A percentile compares a stretch with the other conserved stretches of the same genome.
These are phyloP conservation scores for Sambucus nigra DNA, from an alignment of 129 eudicot species.

Conservation along the genomic window DNA sequence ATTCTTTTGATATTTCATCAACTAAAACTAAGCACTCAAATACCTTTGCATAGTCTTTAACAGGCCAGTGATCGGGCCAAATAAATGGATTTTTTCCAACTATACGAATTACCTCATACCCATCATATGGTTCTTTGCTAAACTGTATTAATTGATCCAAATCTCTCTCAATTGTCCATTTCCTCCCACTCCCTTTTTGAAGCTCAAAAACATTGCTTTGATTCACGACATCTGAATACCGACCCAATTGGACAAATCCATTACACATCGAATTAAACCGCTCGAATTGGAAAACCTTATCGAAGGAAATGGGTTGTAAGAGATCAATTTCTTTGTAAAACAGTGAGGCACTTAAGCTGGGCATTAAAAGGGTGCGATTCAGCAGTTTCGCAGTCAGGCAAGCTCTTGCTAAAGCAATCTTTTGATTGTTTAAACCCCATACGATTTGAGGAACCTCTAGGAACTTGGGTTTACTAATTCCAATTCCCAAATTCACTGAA, in stretches of 20 bases:
- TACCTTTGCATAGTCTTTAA: slow-evolving; percentile 67
- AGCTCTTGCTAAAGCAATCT: slow-evolving; percentile 95
- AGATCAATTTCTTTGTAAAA: slow-evolving; percentile 87
- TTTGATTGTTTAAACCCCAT: slow-evolving; percentile 97
- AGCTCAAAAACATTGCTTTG: slow-evolving; percentile 31
- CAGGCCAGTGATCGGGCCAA: slow-evolving; percentile 99
- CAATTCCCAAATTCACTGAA: no score
- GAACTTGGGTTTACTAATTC: slow-evolving; percentile 28
- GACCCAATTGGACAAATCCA: slow-evolving; percentile 64
- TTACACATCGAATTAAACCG: slow-evolving; percentile 51
- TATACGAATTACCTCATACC: slow-evolving; percentile 42
- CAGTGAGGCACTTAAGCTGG: slow-evolving; percentile 82
- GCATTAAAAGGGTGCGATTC: slow-evolving; percentile 82
- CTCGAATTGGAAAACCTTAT: slow-evolving; percentile 58
- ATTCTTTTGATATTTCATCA: slow-evolving; percentile 64
- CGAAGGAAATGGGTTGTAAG: slow-evolving; percentile 60
- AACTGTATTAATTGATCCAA: slow-evolving; percentile 57
- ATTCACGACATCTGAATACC: slow-evolving; percentile 43
- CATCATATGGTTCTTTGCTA: slow-evolving; percentile 28
- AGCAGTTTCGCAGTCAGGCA: slow-evolving; percentile 81
- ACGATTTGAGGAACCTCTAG: slow-evolving; percentile 89
- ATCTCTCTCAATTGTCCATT: slow-evolving; percentile 75
- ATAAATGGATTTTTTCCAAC: slow-evolving; percentile 85
- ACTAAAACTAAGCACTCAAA: slow-evolving; percentile 77
- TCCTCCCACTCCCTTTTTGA: slow-evolving; percentile 86